Conservation (phyloP, 345 rosid species). For the Bretschneidera sinensis region DNA sequence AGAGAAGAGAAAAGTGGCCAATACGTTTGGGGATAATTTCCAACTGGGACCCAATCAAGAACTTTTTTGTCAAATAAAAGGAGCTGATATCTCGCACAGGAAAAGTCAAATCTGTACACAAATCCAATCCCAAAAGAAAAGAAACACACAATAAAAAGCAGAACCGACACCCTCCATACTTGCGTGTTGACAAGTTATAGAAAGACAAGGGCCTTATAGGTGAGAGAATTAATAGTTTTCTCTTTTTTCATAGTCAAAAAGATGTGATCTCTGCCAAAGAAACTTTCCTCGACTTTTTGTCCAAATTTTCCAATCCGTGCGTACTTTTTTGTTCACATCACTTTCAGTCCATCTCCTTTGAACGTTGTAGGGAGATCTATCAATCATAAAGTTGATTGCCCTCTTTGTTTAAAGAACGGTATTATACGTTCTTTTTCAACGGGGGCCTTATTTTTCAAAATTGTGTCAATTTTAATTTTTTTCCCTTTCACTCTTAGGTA, state of each 20-base stretch:
- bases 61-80: background rate
- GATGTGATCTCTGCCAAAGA: constrained; percentile 16
- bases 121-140: background rate
- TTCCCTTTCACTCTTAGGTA: too few relatives aligned
- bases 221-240: background rate
- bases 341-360: background rate
- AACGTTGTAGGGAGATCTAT: too few relatives aligned
- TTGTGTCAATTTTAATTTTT: too few relatives aligned
- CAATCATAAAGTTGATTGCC: background rate
- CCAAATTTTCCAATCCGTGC: too few relatives aligned
- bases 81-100: background rate
- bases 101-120: constrained; percentile 23
- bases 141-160: too few relatives aligned
- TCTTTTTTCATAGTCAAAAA: constrained; percentile 15
- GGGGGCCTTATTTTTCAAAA: too few relatives aligned
- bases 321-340: constrained; percentile 3
- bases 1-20: too few relatives aligned
- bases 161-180: too few relatives aligned
- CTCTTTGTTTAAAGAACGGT: too few relatives aligned
- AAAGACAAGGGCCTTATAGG: too few relatives aligned
- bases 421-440: too few relatives aligned
- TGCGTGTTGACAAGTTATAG: too few relatives aligned
- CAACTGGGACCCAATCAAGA: background rate
- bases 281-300: background rate
- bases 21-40: background rate